A percentile compares a stretch with the other conserved stretches of the same genome.
phyloP scores from a whole-genome alignment of 2,329 filamentous ascomycete genomes.

The Penicillium verrucosum region DNA sequence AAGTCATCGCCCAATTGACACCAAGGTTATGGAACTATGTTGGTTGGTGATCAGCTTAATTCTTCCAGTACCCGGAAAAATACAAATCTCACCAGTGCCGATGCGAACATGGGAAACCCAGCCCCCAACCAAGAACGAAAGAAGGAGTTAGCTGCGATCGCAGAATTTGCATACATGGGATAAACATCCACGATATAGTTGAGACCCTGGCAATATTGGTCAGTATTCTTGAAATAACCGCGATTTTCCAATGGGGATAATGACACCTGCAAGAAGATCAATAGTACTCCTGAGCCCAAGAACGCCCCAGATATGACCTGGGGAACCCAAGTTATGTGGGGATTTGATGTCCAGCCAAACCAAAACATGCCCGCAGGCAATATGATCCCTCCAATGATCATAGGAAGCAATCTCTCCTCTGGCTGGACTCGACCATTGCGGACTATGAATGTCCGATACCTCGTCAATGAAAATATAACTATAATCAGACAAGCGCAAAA shows the following conservation, averaged over 20 bases:
- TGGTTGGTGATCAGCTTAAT: background rate
- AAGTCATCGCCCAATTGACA: constrained; percentile 29
- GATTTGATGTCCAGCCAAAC: constrained; percentile 47
- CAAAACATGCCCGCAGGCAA: constrained; percentile 47
- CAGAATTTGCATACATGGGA: constrained; percentile 29
- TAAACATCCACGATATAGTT: constrained; percentile 40
- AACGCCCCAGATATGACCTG: constrained; percentile 38
- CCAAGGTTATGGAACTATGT: constrained; percentile 29
- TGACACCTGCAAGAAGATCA: constrained; percentile 4
- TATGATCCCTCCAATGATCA: constrained; percentile 43
- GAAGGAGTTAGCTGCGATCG: constrained; percentile 34
- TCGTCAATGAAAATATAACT: constrained; percentile 31
- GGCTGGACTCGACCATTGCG: constrained; percentile 28
- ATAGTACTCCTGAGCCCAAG: constrained; percentile 17
- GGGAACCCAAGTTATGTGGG: constrained; percentile 40
- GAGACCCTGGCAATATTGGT: constrained; percentile 15
- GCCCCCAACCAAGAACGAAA: constrained; percentile 29
- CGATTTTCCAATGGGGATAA: background rate
- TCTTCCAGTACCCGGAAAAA: background rate
- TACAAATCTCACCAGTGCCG: constrained; percentile 8
- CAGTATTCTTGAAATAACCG: background rate
- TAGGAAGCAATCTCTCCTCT: constrained; percentile 45
- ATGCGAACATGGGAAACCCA: constrained; percentile 31
- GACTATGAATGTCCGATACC: constrained; percentile 25
- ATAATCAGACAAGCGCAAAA: constrained; percentile 30